Evolutionary conservation across 1,284 basidiomycete species (phyloP), one percentile per base, ranked within the genome.

Genomic region (Bjerkandera adusta): DNA sequence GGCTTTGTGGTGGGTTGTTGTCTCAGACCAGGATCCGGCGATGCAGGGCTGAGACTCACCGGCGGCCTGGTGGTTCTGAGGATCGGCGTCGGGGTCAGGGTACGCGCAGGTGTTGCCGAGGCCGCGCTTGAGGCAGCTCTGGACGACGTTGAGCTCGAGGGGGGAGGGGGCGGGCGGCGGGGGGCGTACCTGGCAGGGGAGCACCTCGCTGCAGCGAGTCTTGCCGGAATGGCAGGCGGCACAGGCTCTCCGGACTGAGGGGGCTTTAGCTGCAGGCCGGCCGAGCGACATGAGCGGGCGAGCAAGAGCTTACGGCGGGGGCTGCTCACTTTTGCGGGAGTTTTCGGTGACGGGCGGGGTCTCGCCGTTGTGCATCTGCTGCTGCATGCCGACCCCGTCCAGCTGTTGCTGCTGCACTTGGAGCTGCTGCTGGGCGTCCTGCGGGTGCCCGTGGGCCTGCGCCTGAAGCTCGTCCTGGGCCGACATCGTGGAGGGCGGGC

Each of bases 191-290:
- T 88, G 85, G 65, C 85, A 89, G 4, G 85, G 85, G 20, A 89
- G 72, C 29, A 79, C 77, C 65, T 89, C 85, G 56, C 83, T 87
- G 58, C 85, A 89, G 55, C 86, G 70, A 8, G 85, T 89, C 67
- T 89, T 89, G 43, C 86, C 85, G 43, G 83, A 70, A 65, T 89
- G 86, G 66, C 85, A 89, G n/a, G 85, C 82, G 36, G 79, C 76
- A 54, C 85, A 88, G 0, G 85, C 85, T 54, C 85, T 74, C 54
- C 85, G 78, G 42, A 88, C 85, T 34, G 85, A 87, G 36, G 85
- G 85, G 37, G 81, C 83, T 66, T 87, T 87, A 51, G 83, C 85
- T 86, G 59, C 50, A 46, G 36, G 54, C 38, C 54, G 43, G 56
- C 41, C 49, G 50, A 49, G 45, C 39, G 20, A 49, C 25, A 29